Base-by-base conservation (phyloP, 495 filamentous ascomycete genomes). In the Lophiostoma macrostomum region DNA sequence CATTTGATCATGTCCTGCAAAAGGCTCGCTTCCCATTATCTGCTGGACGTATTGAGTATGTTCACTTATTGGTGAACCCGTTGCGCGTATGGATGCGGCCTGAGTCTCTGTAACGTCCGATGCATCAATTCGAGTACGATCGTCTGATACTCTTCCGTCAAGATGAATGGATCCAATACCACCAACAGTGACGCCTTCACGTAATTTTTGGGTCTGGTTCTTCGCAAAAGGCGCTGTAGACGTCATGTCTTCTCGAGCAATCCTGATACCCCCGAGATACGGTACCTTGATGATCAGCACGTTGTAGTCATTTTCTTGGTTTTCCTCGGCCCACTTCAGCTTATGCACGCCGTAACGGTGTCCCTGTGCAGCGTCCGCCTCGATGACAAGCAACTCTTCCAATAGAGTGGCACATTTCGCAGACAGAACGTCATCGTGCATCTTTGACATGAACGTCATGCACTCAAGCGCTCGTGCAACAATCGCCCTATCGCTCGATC, bases 401-500 rank as follows among this genome's bases (percentile, higher is more conserved):
- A 60, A 28, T 22, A 54, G 24, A 4, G 28, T 20, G 4, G 56
- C 50, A 32, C 56, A 35, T 34, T 49, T 19, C 16, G 1, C 28
- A 11, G 29, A 16, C 18, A 59, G 12, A 4, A 24, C 22, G 20
- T 59, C 56, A 11, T 34, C 22, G 16, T 34, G 31, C 10, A 35
- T 3, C 18, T 41, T 16, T 6, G 16, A 4, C 1, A 54, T 24
- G 8, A 5, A 25, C 3, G 72, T 60, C 55, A 76, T 68, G 24
- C 57, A 61, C 14, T 67, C 66, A 0, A 74, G 61, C 0, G 67
- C 60, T n/a, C 62, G 67, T 43, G 76, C 73, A 51, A 77, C 64
- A 5, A 72, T 57, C 1, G 67, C 73, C 11, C 74, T 71, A 41
- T 78, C 74, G 38, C 69, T 64, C 0, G 64, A 55, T 0, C 74